Base-by-base conservation (phyloP, 179 eudicot genomes). In the Spinacia oleracea region DNA sequence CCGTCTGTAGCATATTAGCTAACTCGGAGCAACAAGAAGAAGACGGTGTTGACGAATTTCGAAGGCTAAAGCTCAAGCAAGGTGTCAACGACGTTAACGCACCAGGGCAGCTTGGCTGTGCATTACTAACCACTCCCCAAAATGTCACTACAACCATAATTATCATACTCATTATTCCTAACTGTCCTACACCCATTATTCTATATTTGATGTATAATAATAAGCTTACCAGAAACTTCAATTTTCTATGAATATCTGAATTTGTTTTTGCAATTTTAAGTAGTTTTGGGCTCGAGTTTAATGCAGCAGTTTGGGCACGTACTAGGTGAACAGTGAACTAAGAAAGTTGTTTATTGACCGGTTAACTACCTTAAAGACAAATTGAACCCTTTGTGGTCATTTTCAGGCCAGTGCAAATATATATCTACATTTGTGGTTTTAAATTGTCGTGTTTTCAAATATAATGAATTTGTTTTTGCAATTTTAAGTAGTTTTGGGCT, bases 21-120 rank as follows among this genome's bases (percentile, higher is more conserved):
- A 90, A 92, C 45, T 86, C 77, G 2, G 88, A 86, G 91, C 97
- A 89, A 68, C 94, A 92, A 21, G 86, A 73, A n/a, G 88, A 23
- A 25, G 91, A 77, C 0, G 94, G 93, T 23, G 77, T 80, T 2
- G 91, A 73, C 21, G 87, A 81, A 56, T 81, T 87, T 11, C 87
- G 85, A 0, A 83, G 31, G 29, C 88, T 82, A 65, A 81, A 90
- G 77, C 75, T 84, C 14, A 92, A 84, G 81, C 97, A 90, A 14
- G 97, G 89, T 27, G 90, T 83, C 81, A 90, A 79, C 70, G 89
- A 83, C 35, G 88, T 81, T 34, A 92, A 80, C 62, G 85, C 89
- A n/a, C 58, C 85, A 42, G 78, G 87, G 82, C 97, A 92, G 6
- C 83, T 86, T 6, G 88, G 78, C 43, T 90, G 93, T 74, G 90